Percentiles rank a stretch among this genome's conserved stretches.
Conservation (phyloP, 805 yeast genomes). For the Schwanniomyces vanrijiae region DNA sequence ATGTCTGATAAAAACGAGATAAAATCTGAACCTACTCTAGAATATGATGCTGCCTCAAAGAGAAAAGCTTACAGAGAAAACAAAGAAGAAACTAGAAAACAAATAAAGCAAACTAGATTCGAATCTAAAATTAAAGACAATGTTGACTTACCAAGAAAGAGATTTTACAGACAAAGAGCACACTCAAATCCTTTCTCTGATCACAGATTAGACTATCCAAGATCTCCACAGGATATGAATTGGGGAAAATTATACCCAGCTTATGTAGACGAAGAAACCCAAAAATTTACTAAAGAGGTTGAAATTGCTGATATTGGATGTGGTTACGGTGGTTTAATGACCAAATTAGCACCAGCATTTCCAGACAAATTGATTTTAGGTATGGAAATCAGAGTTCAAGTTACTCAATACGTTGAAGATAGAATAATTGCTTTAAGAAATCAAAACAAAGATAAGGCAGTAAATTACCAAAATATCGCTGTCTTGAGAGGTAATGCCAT, state of each 20-base stretch:
- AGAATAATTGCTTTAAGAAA: constrained; percentile 85
- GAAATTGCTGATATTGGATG: constrained; percentile 97
- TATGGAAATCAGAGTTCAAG: constrained; percentile 97
- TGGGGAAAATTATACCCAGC: constrained; percentile 80
- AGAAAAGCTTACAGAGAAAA: constrained; percentile 51
- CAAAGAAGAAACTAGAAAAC: constrained; percentile 44
- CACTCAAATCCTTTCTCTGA: constrained; percentile 98
- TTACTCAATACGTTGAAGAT: constrained; percentile 95
- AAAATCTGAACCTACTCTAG: constrained; percentile 17
- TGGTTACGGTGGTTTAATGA: constrained; percentile 92
- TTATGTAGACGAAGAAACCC: constrained; percentile 41
- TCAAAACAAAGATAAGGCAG: constrained; percentile 25
- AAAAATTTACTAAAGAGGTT: constrained; percentile 52
- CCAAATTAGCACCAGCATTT: constrained; percentile 74
- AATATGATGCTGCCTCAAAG: constrained; percentile 34
- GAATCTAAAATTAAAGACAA: constrained; percentile 27
- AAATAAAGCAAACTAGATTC: constrained; percentile 46
- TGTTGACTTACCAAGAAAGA: constrained; percentile 71
- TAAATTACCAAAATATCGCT: constrained; percentile 76
- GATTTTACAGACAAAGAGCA: constrained; percentile 93
- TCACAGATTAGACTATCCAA: constrained; percentile 87
- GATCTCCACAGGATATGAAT: constrained; percentile 78
- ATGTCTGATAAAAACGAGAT: constrained; percentile 10
- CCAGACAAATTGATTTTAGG: constrained; percentile 80
- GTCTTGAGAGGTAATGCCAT: constrained; percentile 94